These are phyloP conservation scores for Physaria fendleri DNA, from an alignment of 345 rosid genomes.

Conservation along the genomic window DNA sequence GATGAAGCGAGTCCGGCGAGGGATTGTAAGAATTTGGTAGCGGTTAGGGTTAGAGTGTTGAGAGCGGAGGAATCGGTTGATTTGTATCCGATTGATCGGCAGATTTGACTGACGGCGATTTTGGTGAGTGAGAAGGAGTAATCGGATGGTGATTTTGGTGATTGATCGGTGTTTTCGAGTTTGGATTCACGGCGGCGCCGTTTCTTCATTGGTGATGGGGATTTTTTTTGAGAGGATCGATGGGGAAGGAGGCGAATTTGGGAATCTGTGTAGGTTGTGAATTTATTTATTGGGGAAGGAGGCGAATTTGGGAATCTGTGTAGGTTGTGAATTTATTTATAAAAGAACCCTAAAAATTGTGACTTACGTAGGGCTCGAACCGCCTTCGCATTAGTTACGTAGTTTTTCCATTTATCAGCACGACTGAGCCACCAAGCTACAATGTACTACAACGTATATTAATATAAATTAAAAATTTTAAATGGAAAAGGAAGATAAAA, in stretches of 20 bases:
- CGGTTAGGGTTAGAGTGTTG: constrained; percentile 37
- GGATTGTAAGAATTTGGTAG: constrained; percentile 37
- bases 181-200: constrained; percentile 15
- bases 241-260: constrained; percentile 13
- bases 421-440: too few relatives aligned
- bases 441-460: too few relatives aligned
- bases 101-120: constrained; percentile 55
- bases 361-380: too few relatives aligned
- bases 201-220: constrained; percentile 28
- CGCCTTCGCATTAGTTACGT: too few relatives aligned
- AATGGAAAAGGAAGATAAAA: too few relatives aligned
- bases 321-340: too few relatives aligned
- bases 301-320: constrained; percentile 6
- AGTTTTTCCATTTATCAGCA: too few relatives aligned
- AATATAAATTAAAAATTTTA: too few relatives aligned
- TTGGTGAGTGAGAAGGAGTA: constrained; percentile 35
- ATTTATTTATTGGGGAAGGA: not conserved
- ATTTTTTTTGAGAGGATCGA: constrained; percentile 20
- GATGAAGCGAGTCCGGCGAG: constrained; percentile 37
- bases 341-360: too few relatives aligned
- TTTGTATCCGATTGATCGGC: constrained; percentile 47
- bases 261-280: not conserved
- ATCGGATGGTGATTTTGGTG: constrained; percentile 12
- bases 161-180: constrained; percentile 14
- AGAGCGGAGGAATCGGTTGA: constrained; percentile 39